phyloP scores from a whole-genome alignment of 805 yeast genomes.

The Metschnikowia rubicola region DNA sequence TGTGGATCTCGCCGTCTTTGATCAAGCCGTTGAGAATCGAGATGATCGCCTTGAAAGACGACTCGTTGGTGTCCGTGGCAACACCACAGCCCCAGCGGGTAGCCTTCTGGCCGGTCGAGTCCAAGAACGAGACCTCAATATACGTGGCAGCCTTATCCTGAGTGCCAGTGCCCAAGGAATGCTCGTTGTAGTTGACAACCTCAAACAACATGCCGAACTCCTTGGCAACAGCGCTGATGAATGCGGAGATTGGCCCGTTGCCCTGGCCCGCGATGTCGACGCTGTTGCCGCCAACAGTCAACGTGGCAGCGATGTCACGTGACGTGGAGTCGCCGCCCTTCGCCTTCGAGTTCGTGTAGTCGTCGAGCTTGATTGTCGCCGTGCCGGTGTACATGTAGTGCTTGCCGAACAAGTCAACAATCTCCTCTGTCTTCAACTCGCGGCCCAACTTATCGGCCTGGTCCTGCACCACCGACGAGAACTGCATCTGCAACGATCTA shows the following conservation, averaged over 20 bases:
- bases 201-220: slow-evolving; percentile 52
- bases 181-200: slow-evolving; percentile 67
- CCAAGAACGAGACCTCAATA: slow-evolving; percentile 47
- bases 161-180: slow-evolving; percentile 69
- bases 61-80: slow-evolving; percentile 41
- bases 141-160: slow-evolving; percentile 72
- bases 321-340: slow-evolving; percentile 17
- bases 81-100: slow-evolving; percentile 44
- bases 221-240: slow-evolving; percentile 58
- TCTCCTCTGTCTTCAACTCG: slow-evolving; percentile 67
- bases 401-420: slow-evolving; percentile 51
- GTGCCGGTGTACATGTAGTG: slow-evolving; percentile 43
- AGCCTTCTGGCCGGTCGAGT: slow-evolving; percentile 33
- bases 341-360: slow-evolving; percentile 23
- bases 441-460: slow-evolving; percentile 65
- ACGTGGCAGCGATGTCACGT: slow-evolving; percentile 22
- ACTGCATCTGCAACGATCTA: slow-evolving; percentile 64
- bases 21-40: slow-evolving; percentile 24
- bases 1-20: slow-evolving; percentile 27
- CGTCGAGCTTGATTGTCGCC: slow-evolving; percentile 19
- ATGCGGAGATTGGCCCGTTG: slow-evolving; percentile 77
- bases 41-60: slow-evolving; percentile 33
- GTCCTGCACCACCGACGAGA: slow-evolving; percentile 61
- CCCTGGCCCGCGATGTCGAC: slow-evolving; percentile 55
- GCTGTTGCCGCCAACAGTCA: slow-evolving; percentile 19